A percentile compares a stretch with the other conserved stretches of the same genome.
Conservation (phyloP, 306 rosid species). For the Vicia villosa region DNA sequence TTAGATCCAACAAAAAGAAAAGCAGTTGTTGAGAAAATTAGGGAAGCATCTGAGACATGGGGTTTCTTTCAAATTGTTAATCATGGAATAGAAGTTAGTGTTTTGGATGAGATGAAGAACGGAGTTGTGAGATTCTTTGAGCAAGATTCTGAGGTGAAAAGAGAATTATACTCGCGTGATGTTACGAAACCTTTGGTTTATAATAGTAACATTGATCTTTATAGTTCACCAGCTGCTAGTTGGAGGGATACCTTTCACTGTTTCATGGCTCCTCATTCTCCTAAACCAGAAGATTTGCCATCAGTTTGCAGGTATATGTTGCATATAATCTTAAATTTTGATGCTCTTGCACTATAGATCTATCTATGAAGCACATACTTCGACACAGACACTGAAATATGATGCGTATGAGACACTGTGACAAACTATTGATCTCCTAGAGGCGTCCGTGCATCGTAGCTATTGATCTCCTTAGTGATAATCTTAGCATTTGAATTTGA, state of each 20-base stretch:
- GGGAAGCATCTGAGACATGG: constrained; percentile 48
- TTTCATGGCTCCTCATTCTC: constrained; percentile 35
- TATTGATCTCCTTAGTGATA: too few relatives aligned
- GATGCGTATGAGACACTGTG: too few relatives aligned
- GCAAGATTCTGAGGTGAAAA: constrained; percentile 36
- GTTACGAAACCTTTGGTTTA: neutral
- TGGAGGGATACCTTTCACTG: constrained; percentile 54
- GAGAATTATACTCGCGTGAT: constrained; percentile 28
- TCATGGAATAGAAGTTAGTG: constrained; percentile 26
- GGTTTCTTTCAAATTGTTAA: constrained; percentile 43
- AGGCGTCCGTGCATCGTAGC: too few relatives aligned
- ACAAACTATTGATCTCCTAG: too few relatives aligned
- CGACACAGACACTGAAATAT: too few relatives aligned
- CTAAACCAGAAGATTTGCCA: constrained; percentile 50
- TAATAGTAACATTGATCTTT: constrained; percentile 19
- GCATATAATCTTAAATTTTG: too few relatives aligned
- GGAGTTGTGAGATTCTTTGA: constrained; percentile 32
- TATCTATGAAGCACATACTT: too few relatives aligned
- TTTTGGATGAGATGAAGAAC: constrained; percentile 37
- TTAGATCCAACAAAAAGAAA: neutral
- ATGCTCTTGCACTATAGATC: too few relatives aligned
- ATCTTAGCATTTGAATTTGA: too few relatives aligned
- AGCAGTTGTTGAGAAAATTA: neutral
- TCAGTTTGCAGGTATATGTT: constrained; percentile 42
- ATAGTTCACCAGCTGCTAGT: constrained; percentile 20